Evolutionary conservation across 1,139 yeast genomes (phyloP), one percentile per base, ranked within the genome.

Genomic region (Spencermartinsiella ligniputridi): DNA sequence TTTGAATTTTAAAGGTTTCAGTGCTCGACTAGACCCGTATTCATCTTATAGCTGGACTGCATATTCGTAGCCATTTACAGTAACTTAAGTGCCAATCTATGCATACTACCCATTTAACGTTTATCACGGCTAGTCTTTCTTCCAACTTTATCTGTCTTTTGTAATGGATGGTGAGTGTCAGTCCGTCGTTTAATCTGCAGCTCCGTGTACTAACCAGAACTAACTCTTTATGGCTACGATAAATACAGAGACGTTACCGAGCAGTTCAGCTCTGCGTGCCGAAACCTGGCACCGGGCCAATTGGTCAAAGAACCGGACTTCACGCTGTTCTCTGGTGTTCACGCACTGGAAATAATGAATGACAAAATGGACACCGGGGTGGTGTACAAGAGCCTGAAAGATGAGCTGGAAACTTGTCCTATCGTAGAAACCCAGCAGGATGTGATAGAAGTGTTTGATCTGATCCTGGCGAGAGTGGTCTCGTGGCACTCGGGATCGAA

Each of bases 291-390:
- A 20, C 54, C 54, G 11, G 68, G 68, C 15, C 59, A 62, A 40
- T 51, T 67, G 17, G 60, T 54, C 6, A 52, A 52, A 21, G 52
- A 52, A 9, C 56, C 59, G 1, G 54, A 52, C 11, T 63, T 66
- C 42, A 52, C 52, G 29, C 57, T 68, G 33, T 51, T 52, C 39
- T 57, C 60, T 30, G 65, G 69, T 3, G 62, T 68, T 30, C 64
- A 66, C 35, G 69, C 72, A 3, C 54, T 66, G 42, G 71, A 68
- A 55, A 61, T 68, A 37, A 68, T 69, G 25, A 58, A 62, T 47
- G 56, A 52, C 15, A 58, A 61, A 40, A 66, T 68, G 68, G 72
- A 68, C 49, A 65, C 71, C 3, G 72, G 72, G n/a, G 36, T 62
- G 40, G 49, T 54, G 16, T 67, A 55, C 50, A 44, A 49, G 42